phyloP scores from a whole-genome alignment of 108 stramenopile species.

The Cyclotella atomus region DNA sequence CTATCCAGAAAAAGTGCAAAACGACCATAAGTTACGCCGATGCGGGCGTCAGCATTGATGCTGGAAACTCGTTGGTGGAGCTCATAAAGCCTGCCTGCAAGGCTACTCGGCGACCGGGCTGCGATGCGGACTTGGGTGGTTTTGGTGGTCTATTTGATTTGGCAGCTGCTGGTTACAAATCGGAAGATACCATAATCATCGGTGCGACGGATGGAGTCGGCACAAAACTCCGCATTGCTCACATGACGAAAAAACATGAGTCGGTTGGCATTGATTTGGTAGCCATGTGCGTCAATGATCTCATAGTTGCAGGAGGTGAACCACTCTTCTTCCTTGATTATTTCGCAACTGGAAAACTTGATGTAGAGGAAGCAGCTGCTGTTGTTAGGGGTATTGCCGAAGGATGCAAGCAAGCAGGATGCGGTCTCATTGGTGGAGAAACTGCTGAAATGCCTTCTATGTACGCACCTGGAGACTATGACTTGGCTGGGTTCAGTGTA shows the following conservation, averaged over 20 bases:
- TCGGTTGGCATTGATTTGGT: conserved; percentile 96
- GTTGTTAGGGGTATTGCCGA: conserved; percentile 96
- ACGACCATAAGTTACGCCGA: conserved; percentile 91
- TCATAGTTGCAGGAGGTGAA: conserved; percentile 95
- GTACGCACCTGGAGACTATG: conserved; percentile 97
- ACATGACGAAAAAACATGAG: conserved; percentile 79
- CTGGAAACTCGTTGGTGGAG: conserved; percentile 95
- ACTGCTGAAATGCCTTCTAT: conserved; percentile 99
- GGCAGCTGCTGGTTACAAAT: conserved; percentile 90
- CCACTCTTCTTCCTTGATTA: conserved; percentile 99
- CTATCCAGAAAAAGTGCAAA: conserved; percentile 78
- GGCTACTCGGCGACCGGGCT: conserved; percentile 89
- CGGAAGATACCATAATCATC: conserved; percentile 92
- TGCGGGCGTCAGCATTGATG: conserved; percentile 97
- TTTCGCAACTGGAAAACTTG: conserved; percentile 95
- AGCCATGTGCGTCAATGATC: conserved; percentile 99
- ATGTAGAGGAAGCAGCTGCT: conserved; percentile 87
- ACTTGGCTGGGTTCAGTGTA: conserved; percentile 97
- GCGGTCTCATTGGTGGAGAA: conserved; percentile 97
- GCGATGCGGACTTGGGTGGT: conserved; percentile 96
- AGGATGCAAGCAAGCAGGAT: conserved; percentile 93
- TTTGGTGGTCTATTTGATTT: conserved; percentile 98
- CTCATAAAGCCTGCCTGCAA: conserved; percentile 96
- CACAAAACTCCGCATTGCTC: conserved; percentile 96
- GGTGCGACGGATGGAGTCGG: conserved; percentile 98